Percentiles rank a stretch among this genome's conserved stretches.
phyloP scores from a whole-genome alignment of 2,329 filamentous ascomycete species.

The Aureobasidium sp. region DNA sequence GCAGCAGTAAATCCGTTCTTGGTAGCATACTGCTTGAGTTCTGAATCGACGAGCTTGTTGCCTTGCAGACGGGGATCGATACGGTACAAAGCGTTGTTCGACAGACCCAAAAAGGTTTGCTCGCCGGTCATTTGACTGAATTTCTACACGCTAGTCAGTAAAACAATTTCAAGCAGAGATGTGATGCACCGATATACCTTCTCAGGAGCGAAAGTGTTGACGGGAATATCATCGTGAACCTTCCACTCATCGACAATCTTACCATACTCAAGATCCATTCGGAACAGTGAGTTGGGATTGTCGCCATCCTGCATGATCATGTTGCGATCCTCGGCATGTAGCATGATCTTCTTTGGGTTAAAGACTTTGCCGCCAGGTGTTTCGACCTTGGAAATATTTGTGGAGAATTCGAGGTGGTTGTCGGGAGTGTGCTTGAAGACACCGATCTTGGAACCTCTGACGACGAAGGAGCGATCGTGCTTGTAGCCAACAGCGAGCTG shows the following conservation, averaged over 20 bases:
- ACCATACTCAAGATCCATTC: conserved; percentile 96
- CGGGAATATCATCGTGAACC: conserved; percentile 89
- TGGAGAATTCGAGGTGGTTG: conserved; percentile 91
- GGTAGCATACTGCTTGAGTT: conserved; percentile 91
- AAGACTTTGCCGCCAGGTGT: conserved; percentile 82
- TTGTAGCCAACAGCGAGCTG: conserved; percentile 95
- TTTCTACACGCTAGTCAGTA: conserved; percentile 52
- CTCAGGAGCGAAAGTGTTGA: conserved; percentile 86
- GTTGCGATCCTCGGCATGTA: conserved; percentile 83
- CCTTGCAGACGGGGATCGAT: conserved; percentile 86
- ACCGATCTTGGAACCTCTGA: conserved; percentile 94
- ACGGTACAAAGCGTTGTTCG: conserved; percentile 85
- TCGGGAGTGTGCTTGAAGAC: conserved; percentile 95
- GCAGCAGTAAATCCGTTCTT: conserved; percentile 97
- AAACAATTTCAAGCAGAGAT: not conserved
- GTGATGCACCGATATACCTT: conserved; percentile 46
- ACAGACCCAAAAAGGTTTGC: conserved; percentile 91
- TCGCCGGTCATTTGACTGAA: conserved; percentile 95
- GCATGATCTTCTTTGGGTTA: conserved; percentile 93
- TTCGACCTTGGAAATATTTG: conserved; percentile 92
- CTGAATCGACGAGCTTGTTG: conserved; percentile 84
- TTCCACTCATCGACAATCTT: conserved; percentile 99
- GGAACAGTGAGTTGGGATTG: conserved; percentile 85
- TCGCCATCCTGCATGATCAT: conserved; percentile 78
- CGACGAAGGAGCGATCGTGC: conserved; percentile 92